These are phyloP conservation scores for Chalciporus chontae DNA, from an alignment of 768 basidiomycete genomes.

Conservation along the genomic window DNA sequence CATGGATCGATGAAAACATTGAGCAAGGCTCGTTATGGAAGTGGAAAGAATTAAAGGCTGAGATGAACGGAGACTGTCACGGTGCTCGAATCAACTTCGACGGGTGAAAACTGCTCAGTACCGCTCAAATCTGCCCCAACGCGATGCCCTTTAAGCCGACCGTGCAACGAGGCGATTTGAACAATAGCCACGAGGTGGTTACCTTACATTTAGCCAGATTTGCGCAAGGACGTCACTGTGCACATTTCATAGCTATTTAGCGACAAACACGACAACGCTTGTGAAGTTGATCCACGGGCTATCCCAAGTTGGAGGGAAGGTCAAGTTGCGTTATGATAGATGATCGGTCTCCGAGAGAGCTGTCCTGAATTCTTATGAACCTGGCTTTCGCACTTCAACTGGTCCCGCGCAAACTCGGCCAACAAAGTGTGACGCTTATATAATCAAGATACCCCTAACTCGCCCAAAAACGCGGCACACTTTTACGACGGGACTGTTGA, in stretches of 20 bases:
- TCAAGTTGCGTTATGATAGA: too few species aligned
- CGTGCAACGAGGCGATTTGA: background rate
- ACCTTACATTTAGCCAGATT: background rate
- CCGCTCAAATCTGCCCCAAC: background rate
- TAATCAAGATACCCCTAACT: too few species aligned
- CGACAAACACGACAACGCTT: background rate
- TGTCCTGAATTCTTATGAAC: too few species aligned
- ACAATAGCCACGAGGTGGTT: background rate
- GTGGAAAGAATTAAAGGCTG: slow-evolving; percentile 3
- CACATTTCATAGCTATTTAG: background rate
- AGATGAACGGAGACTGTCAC: background rate
- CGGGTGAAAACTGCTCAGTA: too few species aligned
- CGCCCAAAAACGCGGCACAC: too few species aligned
- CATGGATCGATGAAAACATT: slow-evolving; percentile 65
- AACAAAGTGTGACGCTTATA: too few species aligned
- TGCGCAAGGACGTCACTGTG: background rate
- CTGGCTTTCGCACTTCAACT: too few species aligned
- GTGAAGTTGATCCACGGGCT: too few species aligned
- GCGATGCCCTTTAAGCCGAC: background rate
- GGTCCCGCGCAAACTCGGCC: too few species aligned
- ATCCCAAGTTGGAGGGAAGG: too few species aligned
- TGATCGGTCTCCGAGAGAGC: too few species aligned
- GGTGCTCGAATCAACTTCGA: background rate
- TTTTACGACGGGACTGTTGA: too few species aligned
- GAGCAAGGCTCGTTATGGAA: slow-evolving; percentile 7